phyloP scores from a whole-genome alignment of 768 basidiomycete genomes.

The Pulveroboletus sp. region DNA sequence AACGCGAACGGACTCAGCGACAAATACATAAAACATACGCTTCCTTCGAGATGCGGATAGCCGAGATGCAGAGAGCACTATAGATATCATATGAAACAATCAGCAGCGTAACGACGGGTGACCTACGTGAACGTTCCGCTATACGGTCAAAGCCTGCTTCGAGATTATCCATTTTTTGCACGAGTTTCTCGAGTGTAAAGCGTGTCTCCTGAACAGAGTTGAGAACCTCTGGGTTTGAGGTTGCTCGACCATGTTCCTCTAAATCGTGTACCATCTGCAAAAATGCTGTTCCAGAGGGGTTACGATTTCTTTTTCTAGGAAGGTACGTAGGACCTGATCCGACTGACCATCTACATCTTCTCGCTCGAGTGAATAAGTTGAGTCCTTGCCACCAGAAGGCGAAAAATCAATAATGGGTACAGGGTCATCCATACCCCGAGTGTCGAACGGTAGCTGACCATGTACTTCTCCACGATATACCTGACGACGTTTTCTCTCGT shows the following conservation, averaged over 20 bases:
- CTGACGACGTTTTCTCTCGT: slow-evolving; percentile 77
- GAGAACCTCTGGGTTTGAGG: slow-evolving; percentile 42
- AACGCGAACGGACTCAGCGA: neutral
- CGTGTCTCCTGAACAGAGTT: slow-evolving; percentile 61
- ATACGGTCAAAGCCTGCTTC: slow-evolving; percentile 82
- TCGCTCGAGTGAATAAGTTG: slow-evolving; percentile 61
- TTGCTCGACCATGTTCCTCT: slow-evolving; percentile 49
- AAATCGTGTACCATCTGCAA: slow-evolving; percentile 61
- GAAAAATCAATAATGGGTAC: slow-evolving; percentile 79
- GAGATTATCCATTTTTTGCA: slow-evolving; percentile 73
- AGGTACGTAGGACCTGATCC: slow-evolving; percentile 35
- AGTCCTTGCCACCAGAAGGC: slow-evolving; percentile 58
- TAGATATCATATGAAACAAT: slow-evolving; percentile 2
- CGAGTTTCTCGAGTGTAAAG: slow-evolving; percentile 57
- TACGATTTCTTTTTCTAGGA: neutral
- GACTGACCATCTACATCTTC: slow-evolving; percentile 66
- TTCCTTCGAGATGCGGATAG: slow-evolving; percentile 64
- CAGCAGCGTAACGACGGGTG: neutral
- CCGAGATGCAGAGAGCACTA: slow-evolving; percentile 76
- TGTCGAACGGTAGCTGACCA: slow-evolving; percentile 84
- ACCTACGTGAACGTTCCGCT: slow-evolving; percentile 76
- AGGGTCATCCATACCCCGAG: slow-evolving; percentile 73
- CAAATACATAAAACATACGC: slow-evolving; percentile 43
- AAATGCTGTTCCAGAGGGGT: slow-evolving; percentile 40
- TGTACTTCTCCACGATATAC: slow-evolving; percentile 82